Conservation (phyloP, 2,329 filamentous ascomycete genomes). For the Colletotrichum endophyticum region DNA sequence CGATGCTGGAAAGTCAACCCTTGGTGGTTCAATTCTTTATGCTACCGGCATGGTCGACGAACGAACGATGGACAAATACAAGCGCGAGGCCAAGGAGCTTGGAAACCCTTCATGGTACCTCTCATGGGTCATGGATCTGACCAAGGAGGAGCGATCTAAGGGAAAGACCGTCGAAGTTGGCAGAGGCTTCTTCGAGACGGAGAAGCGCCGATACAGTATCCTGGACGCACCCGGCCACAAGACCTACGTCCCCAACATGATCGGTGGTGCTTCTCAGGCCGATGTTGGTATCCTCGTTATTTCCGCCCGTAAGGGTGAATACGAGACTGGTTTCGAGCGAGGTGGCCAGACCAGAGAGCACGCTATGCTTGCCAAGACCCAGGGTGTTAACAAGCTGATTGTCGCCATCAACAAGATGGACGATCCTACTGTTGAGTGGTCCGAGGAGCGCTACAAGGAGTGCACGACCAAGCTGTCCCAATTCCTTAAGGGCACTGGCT, state of each 20-base stretch:
- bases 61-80: conserved; percentile 97
- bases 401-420: conserved; percentile 99
- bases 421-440: conserved; percentile 95
- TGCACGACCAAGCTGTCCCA: conserved; percentile 86
- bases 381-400: conserved; percentile 95
- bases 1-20: conserved; percentile 95
- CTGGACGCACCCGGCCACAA: conserved; percentile 97
- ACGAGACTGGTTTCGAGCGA: conserved; percentile 96
- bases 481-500: conserved; percentile 91
- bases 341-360: conserved; percentile 97
- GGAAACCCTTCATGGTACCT: conserved; percentile 99
- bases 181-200: conserved; percentile 94
- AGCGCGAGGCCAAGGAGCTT: conserved; percentile 92
- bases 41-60: conserved; percentile 99
- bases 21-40: conserved; percentile 92
- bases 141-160: conserved; percentile 93
- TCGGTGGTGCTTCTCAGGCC: conserved; percentile 90
- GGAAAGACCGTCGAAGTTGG: conserved; percentile 99
- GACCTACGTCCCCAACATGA: conserved; percentile 98
- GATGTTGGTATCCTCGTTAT: conserved; percentile 96
- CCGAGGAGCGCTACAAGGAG: conserved; percentile 88
- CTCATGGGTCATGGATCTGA: conserved; percentile 97
- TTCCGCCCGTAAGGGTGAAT: conserved; percentile 95
- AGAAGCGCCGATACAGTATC: conserved; percentile 95
- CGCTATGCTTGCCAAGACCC: conserved; percentile 96